A percentile compares a stretch with the other conserved stretches of the same genome.
Conservation (phyloP, 1,284 basidiomycete species). For the Takashimella tepidaria region DNA sequence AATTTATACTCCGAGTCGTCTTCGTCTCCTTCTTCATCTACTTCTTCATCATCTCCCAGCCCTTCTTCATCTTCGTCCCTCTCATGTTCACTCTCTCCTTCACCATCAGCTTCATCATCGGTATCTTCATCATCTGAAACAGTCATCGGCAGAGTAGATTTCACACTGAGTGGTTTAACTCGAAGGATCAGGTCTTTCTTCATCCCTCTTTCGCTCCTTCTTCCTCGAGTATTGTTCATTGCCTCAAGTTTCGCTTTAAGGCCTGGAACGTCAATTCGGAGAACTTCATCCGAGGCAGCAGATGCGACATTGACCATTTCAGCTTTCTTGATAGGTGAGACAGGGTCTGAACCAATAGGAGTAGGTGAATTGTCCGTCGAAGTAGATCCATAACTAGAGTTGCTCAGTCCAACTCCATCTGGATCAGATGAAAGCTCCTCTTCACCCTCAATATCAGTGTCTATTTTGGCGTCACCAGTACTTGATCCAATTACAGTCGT, state of each 20-base stretch:
- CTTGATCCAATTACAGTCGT: not conserved
- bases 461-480: not conserved
- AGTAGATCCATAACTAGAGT: not conserved
- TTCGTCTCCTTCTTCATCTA: not conserved
- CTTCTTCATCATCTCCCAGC: not conserved
- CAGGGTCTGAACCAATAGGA: not conserved
- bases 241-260: too few relatives aligned
- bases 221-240: too few relatives aligned
- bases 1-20: not conserved
- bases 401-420: not conserved
- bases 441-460: not conserved
- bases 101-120: not conserved
- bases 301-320: too few relatives aligned
- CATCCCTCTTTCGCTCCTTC: too few relatives aligned
- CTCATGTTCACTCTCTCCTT: not conserved
- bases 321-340: not conserved
- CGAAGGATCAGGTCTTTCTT: too few relatives aligned
- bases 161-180: too few relatives aligned
- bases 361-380: not conserved
- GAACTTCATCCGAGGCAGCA: too few relatives aligned
- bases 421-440: not conserved
- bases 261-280: too few relatives aligned
- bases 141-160: too few relatives aligned
- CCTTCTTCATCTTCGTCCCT: not conserved
- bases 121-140: not conserved